Conservation (phyloP, 345 rosid genomes). For the Rhodamnia argentea region DNA sequence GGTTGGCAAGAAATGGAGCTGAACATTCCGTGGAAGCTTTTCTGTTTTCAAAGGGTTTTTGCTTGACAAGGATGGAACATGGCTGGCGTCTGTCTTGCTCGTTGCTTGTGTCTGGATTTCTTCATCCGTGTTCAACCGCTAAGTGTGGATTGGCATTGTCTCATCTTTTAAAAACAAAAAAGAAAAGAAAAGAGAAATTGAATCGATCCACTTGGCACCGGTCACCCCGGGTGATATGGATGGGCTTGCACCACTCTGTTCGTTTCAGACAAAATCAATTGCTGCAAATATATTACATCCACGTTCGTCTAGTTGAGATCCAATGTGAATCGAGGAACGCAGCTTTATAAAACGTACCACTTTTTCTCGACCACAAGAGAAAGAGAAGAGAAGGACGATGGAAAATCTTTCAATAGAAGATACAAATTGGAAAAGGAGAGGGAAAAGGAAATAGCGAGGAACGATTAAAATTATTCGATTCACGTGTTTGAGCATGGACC, state of each 20-base stretch:
- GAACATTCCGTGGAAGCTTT: background rate
- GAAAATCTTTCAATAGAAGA: background rate
- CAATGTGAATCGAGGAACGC: background rate
- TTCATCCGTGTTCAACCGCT: background rate
- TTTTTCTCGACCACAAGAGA: background rate
- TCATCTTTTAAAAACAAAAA: background rate
- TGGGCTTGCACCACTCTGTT: no score
- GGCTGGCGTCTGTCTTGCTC: background rate
- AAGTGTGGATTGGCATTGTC: background rate
- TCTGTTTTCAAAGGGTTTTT: background rate
- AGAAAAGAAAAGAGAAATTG: fast-evolving
- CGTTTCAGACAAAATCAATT: background rate
- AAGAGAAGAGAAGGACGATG: background rate
- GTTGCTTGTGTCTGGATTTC: background rate
- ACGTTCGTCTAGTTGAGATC: background rate
- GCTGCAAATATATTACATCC: fast-evolving
- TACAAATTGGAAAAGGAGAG: background rate
- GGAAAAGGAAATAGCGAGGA: background rate
- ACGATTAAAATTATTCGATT: background rate
- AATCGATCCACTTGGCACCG: background rate
- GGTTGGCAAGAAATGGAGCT: background rate
- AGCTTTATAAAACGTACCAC: fast-evolving
- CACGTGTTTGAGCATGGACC: background rate
- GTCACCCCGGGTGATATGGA: no score
- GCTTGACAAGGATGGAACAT: background rate